phyloP scores from a whole-genome alignment of 345 rosid genomes.

The Bruguiera parviflora region DNA sequence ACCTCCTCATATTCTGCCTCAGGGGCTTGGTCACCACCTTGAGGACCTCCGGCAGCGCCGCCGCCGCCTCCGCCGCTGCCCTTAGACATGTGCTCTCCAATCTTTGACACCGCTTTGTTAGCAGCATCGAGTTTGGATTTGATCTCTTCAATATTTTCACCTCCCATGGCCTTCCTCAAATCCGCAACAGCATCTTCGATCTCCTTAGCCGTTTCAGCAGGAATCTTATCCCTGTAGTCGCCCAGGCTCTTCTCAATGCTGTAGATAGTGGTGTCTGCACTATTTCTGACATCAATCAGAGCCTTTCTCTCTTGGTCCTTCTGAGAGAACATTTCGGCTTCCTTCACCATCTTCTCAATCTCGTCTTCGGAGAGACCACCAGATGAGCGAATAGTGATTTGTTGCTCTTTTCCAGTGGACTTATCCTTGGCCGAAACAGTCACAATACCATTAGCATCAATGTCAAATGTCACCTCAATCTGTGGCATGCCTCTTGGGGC shows the following conservation, averaged over 20 bases:
- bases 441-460: constrained; percentile 86
- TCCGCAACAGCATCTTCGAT: constrained; percentile 71
- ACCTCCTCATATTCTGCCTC: constrained; percentile 90
- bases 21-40: constrained; percentile 64
- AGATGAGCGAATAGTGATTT: constrained; percentile 83
- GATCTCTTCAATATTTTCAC: constrained; percentile 59
- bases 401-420: constrained; percentile 71
- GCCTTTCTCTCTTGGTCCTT: constrained; percentile 70
- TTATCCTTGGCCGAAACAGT: constrained; percentile 92
- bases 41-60: constrained; percentile 48
- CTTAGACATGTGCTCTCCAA: constrained; percentile 76
- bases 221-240: constrained; percentile 81
- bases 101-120: constrained; percentile 83
- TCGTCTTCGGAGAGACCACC: constrained; percentile 86
- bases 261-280: constrained; percentile 76
- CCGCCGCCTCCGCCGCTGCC: constrained; percentile 47
- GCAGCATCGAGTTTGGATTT: constrained; percentile 74
- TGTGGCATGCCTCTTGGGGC: constrained; percentile 86
- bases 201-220: constrained; percentile 62
- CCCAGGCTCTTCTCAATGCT: constrained; percentile 80
- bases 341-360: constrained; percentile 84
- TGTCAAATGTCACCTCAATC: constrained; percentile 86
- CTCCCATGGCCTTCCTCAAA: constrained; percentile 58
- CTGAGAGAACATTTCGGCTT: constrained; percentile 74
- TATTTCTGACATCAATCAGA: constrained; percentile 64